Percentiles rank a stretch among this genome's conserved stretches.
phyloP scores from a whole-genome alignment of 495 filamentous ascomycete genomes.

The Aspergillus steynii region DNA sequence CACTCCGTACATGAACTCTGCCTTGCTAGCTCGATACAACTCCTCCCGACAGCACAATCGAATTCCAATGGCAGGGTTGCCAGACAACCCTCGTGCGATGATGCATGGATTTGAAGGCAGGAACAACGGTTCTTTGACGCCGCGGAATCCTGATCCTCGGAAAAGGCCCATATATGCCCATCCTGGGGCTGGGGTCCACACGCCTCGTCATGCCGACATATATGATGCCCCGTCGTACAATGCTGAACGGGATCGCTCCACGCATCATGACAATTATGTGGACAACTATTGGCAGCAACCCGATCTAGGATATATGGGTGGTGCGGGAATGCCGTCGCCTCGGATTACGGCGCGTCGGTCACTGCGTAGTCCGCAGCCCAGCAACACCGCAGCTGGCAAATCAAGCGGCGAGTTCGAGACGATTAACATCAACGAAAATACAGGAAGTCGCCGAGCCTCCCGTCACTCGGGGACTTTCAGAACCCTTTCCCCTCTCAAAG shows the following conservation, averaged over 20 bases:
- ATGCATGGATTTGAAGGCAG: constrained; percentile 27
- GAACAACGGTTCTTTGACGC: constrained; percentile 15
- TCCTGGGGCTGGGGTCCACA: constrained; percentile 10
- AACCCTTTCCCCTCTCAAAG: constrained; percentile 26
- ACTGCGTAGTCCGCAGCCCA: constrained; percentile 7
- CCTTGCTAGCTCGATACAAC: constrained; percentile 6
- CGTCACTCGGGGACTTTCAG: constrained; percentile 24
- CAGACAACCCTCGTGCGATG: constrained; percentile 41
- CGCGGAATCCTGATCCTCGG: constrained; percentile 7
- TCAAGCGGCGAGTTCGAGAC: constrained; percentile 19
- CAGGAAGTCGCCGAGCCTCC: constrained; percentile 8
- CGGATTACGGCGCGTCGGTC: constrained; percentile 9
- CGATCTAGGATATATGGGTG: constrained; percentile 11
- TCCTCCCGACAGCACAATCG: constrained; percentile 12
- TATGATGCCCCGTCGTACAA: background rate
- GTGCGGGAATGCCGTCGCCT: constrained; percentile 9
- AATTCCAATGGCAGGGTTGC: constrained; percentile 31
- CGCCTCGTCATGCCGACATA: constrained; percentile 11
- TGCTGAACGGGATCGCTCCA: background rate
- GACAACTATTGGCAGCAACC: constrained; percentile 19
- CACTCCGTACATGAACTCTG: constrained; percentile 6
- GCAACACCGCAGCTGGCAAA: constrained; percentile 7
- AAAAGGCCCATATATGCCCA: constrained; percentile 15
- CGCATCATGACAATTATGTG: constrained; percentile 12
- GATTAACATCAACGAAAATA: constrained; percentile 16